Conservation (phyloP, 2,329 filamentous ascomycete species). For the Ceratocystis smalleyi region DNA sequence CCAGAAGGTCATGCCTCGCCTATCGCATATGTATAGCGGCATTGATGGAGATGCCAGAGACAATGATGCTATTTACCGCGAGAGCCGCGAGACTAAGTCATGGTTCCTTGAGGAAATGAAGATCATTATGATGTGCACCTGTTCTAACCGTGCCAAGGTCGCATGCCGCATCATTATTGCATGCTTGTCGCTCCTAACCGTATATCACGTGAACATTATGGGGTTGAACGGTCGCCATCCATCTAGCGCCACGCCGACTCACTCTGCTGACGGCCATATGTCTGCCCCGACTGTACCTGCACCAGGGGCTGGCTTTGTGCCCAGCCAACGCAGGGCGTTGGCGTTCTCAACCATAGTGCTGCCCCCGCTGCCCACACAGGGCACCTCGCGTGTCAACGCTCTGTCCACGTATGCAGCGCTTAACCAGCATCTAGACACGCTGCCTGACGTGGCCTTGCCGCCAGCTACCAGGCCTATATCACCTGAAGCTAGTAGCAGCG, state of each 20-base stretch:
- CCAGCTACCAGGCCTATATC: not conserved
- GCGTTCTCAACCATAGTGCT: conserved; percentile 8
- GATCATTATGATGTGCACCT: not conserved
- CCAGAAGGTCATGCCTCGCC: conserved; percentile 1
- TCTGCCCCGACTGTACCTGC: not conserved
- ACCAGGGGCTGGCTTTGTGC: not conserved
- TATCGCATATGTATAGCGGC: not conserved
- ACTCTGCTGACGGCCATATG: not conserved
- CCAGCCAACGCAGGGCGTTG: not conserved
- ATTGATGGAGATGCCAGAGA: not conserved
- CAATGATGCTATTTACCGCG: not conserved
- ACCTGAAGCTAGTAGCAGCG: not conserved
- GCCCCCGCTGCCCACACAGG: not conserved
- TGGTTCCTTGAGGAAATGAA: conserved; percentile 10
- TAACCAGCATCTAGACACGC: not conserved
- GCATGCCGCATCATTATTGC: conserved; percentile 5
- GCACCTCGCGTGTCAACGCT: not conserved
- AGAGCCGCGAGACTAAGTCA: not conserved
- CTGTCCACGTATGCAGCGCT: not conserved
- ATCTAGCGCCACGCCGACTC: not conserved
- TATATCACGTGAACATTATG: conserved; percentile 10
- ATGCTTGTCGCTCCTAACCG: conserved; percentile 8
- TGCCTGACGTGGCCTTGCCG: not conserved
- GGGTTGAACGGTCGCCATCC: not conserved
- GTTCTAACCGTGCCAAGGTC: not conserved